Evolutionary conservation across 441 rosid species (phyloP).

Genomic region (Gossypium schwendimanii): DNA sequence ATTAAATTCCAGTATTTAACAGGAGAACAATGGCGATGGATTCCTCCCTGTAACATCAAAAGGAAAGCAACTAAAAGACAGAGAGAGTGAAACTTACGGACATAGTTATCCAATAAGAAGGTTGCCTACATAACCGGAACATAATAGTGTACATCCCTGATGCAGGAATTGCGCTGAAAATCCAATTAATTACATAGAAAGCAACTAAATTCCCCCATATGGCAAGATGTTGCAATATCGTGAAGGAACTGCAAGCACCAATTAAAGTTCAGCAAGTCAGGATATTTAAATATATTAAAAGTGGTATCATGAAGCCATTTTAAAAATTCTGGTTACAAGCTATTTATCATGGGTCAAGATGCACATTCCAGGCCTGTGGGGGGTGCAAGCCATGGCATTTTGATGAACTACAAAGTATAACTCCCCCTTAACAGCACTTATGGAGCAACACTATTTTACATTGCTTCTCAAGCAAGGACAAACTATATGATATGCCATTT

Average conservation of each 20-base stretch:
- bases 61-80: not conserved
- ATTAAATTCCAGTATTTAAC: not conserved
- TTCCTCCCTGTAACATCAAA: not conserved
- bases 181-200: constrained; percentile 76
- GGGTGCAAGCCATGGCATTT: not conserved
- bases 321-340: not conserved
- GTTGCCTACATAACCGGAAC: constrained; percentile 79
- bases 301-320: not conserved
- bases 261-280: constrained; percentile 9
- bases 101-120: constrained; percentile 87
- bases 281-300: not conserved
- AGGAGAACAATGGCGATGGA: not conserved
- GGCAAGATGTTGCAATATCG: constrained; percentile 80
- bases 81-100: constrained; percentile 47
- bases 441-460: not conserved
- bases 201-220: constrained; percentile 87
- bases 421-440: not conserved
- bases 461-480: not conserved
- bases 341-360: not conserved
- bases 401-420: not conserved
- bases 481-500: not conserved
- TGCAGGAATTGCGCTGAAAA: constrained; percentile 77
- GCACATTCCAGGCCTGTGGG: not conserved
- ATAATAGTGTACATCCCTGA: constrained; percentile 93
- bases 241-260: constrained; percentile 68